Conservation (phyloP, 345 rosid genomes). For the Gossypium bickii region DNA sequence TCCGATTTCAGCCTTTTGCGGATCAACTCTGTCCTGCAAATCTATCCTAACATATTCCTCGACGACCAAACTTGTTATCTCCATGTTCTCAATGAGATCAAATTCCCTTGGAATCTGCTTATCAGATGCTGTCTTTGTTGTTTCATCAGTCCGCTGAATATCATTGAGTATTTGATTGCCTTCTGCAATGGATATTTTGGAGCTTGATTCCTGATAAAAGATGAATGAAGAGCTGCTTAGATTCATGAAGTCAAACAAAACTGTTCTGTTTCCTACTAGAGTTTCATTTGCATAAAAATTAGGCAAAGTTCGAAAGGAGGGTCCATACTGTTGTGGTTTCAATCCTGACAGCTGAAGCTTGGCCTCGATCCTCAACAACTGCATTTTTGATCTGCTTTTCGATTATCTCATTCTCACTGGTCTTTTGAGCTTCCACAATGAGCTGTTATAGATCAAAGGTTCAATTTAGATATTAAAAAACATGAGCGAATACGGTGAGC, state of each 20-base stretch:
- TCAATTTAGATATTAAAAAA: not conserved
- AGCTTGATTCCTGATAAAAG: constrained; percentile 26
- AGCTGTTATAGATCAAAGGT: constrained; percentile 17
- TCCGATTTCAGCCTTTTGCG: not conserved
- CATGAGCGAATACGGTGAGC: not conserved
- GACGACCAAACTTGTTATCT: constrained; percentile 16
- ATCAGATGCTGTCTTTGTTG: constrained; percentile 17
- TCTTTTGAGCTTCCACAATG: constrained; percentile 10
- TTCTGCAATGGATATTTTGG: constrained; percentile 18
- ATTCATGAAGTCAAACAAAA: not conserved
- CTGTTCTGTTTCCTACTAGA: not conserved
- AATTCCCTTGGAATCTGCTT: constrained; percentile 31
- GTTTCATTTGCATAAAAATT: constrained; percentile 2
- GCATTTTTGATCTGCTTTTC: constrained; percentile 22
- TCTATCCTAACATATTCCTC: constrained; percentile 17
- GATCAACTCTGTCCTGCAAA: constrained; percentile 22
- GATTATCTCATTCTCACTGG: constrained; percentile 17
- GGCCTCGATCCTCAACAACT: constrained; percentile 18
- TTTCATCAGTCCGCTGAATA: constrained; percentile 24
- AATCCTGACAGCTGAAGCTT: constrained; percentile 16
- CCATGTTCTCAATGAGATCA: constrained; percentile 13
- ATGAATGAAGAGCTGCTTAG: constrained; percentile 17
- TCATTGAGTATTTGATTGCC: constrained; percentile 18
- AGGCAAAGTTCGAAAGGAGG: not conserved
- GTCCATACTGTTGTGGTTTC: constrained; percentile 19